Conservation (phyloP, 2,329 filamentous ascomycete species). For the Bimuria novae-zelandiae region DNA sequence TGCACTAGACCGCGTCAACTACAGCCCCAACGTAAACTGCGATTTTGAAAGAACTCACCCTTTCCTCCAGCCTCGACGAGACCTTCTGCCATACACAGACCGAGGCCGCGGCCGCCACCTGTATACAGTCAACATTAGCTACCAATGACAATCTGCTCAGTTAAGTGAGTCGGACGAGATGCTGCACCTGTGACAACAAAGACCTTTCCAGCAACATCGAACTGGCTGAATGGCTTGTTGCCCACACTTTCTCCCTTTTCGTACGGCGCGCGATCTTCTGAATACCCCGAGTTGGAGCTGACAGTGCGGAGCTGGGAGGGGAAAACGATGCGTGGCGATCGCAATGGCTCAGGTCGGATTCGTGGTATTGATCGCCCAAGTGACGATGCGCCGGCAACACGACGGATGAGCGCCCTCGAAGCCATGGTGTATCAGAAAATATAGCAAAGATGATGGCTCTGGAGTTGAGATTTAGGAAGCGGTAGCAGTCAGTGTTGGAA, state of each 20-base stretch:
- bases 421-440: not conserved
- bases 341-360: not conserved
- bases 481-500: not conserved
- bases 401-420: not conserved
- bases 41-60: constrained; percentile 43
- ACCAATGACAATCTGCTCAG: constrained; percentile 33
- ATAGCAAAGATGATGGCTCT: not conserved
- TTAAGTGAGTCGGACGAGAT: constrained; percentile 61
- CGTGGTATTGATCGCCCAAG: constrained; percentile 1
- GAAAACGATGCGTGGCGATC: not conserved
- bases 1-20: constrained; percentile 55
- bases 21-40: not conserved
- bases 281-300: not conserved
- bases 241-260: constrained; percentile 23
- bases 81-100: constrained; percentile 71
- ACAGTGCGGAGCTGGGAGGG: constrained; percentile 2
- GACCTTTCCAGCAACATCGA: constrained; percentile 38
- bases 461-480: not conserved
- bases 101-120: constrained; percentile 71
- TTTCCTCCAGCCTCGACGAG: constrained; percentile 75
- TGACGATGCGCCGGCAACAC: not conserved
- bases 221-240: constrained; percentile 27
- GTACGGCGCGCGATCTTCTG: constrained; percentile 20
- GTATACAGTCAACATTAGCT: constrained; percentile 42
- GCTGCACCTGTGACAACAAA: constrained; percentile 63